Base-by-base conservation (phyloP, 352 stramenopile genomes). In the Phytophthora pini region DNA sequence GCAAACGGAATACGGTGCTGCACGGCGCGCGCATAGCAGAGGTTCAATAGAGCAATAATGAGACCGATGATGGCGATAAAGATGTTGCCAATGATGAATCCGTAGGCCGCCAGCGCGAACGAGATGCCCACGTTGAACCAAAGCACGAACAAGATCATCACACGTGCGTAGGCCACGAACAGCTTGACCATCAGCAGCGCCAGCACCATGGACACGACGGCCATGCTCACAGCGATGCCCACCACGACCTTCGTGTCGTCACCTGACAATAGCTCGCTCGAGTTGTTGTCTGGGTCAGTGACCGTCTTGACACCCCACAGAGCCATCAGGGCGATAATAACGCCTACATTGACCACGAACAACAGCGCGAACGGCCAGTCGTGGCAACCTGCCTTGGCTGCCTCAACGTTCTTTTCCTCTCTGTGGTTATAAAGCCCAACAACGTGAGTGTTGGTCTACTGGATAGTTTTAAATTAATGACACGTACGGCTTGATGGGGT, bases 1-100 rank as follows among this genome's bases (percentile, higher is more conserved):
- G 95, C 95, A 70, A 98, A 98, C 24, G 95, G 92, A 65, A 99
- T 98, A 38, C 92, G 88, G 76, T 97, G 60, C 86, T 87, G 68
- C 40, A 96, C 87, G 1, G 82, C 74, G 29, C 79, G 89, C 6
- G 90, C 82, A 79, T 98, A 98, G 77, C 88, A 96, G 48, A 94
- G 58, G 51, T 80, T 87, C 39, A 96, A 57, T 47, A 94, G 53
- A 2, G 74, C 85, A 54, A 94, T 74, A 32, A 95, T 73, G 12
- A 61, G 29, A 22, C 77, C 80, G 40, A 96, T 66, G 29, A 95
- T 70, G 47, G 79, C 87, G 48, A 94, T 70, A 27, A 89, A 88
- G 31, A 93, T 62, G 55, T 82, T 92, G 54, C 74, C 66, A 48
- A 90, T 89, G 15, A 69, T 49, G 55, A 93, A 90, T 36, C 87